Evolutionary conservation across 179 eudicot genomes (phyloP), one percentile per base, ranked within the genome.

Genomic region (Drosera spatulata): DNA sequence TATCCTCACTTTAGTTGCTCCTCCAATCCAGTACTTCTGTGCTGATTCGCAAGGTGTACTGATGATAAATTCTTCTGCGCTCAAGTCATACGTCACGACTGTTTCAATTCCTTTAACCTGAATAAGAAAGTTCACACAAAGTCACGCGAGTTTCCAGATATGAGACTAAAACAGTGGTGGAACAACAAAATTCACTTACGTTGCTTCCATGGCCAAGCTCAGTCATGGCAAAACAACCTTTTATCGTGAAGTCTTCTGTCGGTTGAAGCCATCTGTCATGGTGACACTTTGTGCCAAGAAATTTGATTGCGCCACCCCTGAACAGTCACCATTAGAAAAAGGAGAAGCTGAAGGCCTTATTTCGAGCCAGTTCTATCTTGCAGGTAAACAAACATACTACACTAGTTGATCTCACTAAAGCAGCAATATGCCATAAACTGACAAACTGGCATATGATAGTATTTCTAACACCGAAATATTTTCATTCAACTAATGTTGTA

Each of bases 191-290:
- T 58, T 55, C n/a, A 81, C 96, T 63, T 81, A 93, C 99, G 84
- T 93, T 93, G 71, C 95, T 93, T 69, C 99, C 99, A 81, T 93
- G 99, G 12, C 99, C 99, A 72, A 93, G 77, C 73, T 93, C 99
- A 56, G 99, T 89, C 99, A 93, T 93, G 59, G 99, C 83, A 75
- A 93, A 93, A 80, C 99, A 86, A 66, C 99, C 96, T 61, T 79
- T 89, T 60, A 93, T 73, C 63, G 56, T 62, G 64, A 86, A 86
- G 47, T 75, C 80, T 67, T 93, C 97, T 11, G 91, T 73, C 52
- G 71, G 77, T 64, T 75, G 78, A 63, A 86, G 78, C 96, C 96
- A 93, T 70, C 86, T 88, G 64, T 88, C 96, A 74, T 93, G 99
- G 75, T 93, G 99, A 52, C 86, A 85, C 70, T 89, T 82, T 60